Evolutionary conservation across 768 basidiomycete species (phyloP).

Genomic region (Rubroboletus pulcherrimus): DNA sequence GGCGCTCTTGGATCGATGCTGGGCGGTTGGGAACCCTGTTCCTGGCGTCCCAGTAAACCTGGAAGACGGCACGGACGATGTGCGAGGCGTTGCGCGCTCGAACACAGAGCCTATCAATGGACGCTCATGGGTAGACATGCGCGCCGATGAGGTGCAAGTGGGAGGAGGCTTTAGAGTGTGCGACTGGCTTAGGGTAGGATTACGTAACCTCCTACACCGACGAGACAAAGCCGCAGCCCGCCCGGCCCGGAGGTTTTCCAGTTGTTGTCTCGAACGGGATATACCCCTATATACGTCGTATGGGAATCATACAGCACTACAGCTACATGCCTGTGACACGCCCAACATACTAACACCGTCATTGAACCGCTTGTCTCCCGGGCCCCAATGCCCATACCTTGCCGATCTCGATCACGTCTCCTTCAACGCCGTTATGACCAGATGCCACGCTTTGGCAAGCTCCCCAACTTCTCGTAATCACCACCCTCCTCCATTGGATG

Average conservation of each 20-base stretch:
- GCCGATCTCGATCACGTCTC: background rate
- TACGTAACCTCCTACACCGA: slow-evolving; percentile 16
- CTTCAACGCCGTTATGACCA: background rate
- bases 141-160: background rate
- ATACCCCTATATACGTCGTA: background rate
- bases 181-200: background rate
- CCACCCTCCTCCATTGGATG: background rate
- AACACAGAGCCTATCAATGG: slow-evolving; percentile 43
- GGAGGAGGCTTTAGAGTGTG: background rate
- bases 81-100: slow-evolving; percentile 36
- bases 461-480: slow-evolving; percentile 12
- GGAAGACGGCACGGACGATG: slow-evolving; percentile 22
- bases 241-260: too few species aligned
- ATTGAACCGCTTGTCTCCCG: background rate
- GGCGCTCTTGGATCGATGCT: slow-evolving; percentile 62
- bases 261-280: background rate
- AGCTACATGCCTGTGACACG: background rate
- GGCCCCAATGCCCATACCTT: background rate
- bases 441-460: background rate
- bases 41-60: slow-evolving; percentile 18
- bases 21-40: slow-evolving; percentile 60
- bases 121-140: slow-evolving; percentile 25
- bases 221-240: too few species aligned
- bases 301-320: background rate
- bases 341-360: background rate